Conservation (phyloP, 2,329 filamentous ascomycete species). For the Microsporum ferrugineum region DNA sequence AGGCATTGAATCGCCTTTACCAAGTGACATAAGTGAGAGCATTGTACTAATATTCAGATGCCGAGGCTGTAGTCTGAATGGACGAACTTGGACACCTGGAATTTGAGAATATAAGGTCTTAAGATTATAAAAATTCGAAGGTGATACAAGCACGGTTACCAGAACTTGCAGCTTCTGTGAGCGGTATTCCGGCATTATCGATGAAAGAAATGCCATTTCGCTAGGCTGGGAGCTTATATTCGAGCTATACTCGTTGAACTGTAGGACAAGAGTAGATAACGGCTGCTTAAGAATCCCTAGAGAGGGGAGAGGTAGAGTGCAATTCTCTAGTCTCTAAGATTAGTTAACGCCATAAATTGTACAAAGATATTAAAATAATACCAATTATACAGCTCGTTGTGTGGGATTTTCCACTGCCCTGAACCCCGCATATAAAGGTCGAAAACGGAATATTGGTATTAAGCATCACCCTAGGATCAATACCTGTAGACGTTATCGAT, state of each 20-base stretch:
- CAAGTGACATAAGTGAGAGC: constrained; percentile 50
- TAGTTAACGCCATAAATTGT: neutral
- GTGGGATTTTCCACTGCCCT: constrained; percentile 51
- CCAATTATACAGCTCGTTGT: constrained; percentile 39
- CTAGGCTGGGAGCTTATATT: constrained; percentile 42
- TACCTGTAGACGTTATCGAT: neutral
- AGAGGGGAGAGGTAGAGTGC: neutral
- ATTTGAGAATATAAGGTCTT: constrained; percentile 16
- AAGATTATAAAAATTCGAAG: constrained; percentile 34
- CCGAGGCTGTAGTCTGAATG: constrained; percentile 40
- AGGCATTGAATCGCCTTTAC: constrained; percentile 32
- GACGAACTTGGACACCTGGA: constrained; percentile 37
- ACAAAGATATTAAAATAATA: constrained; percentile 42
- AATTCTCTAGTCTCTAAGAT: neutral
- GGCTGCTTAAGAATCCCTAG: constrained; percentile 39
- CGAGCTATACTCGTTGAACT: constrained; percentile 49
- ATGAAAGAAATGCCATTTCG: constrained; percentile 48
- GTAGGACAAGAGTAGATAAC: constrained; percentile 52
- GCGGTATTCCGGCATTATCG: constrained; percentile 12
- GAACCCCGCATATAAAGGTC: constrained; percentile 52
- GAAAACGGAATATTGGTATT: constrained; percentile 41
- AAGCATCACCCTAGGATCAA: constrained; percentile 1
- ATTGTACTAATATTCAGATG: constrained; percentile 49
- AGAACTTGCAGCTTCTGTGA: constrained; percentile 25
- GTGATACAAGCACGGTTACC: constrained; percentile 45